Evolutionary conservation across 345 rosid genomes (phyloP), one percentile per base, ranked within the genome.

Genomic region (Gossypioides kirkii): DNA sequence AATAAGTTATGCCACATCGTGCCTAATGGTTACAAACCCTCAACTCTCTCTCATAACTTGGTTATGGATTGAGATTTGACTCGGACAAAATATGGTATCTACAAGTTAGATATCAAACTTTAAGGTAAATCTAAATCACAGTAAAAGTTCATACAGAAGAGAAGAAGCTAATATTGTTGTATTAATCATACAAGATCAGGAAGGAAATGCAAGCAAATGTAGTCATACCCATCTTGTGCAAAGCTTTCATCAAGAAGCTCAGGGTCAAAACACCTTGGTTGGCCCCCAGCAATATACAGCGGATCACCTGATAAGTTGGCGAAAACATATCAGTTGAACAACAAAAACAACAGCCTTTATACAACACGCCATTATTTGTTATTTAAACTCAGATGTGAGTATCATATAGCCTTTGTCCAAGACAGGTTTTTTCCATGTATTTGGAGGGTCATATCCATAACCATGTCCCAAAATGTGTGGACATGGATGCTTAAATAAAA

Each of bases 191-290:
- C 2, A 26, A 25, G 59, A 70, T 55, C 22, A 18, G 7, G 12
- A 36, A 54, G 36, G 50, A 70, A 38, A 70, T n/a, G 62, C 38
- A 52, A 54, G 26, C 6, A 70, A 13, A 47, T 63, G 6, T 4
- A 10, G 41, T 13, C 71, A 52, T 87, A 93, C 98, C 98, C 96
- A 43, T 91, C 98, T 75, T 80, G 70, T 10, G 88, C 92, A 80
- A 82, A 81, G 65, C 77, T 78, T 76, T 81, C 87, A 78, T 86
- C 87, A 12, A 76, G 82, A 61, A 47, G n/a, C 77, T 85, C 87
- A 62, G 84, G 69, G 72, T 76, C 81, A 53, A 78, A 82, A 77
- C 78, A 70, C 77, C 79, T 87, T 49, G 98, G 94, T 77, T 83
- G 87, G 74, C 96, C 96, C 2, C 96, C 94, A 43, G 58, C 78